phyloP scores from a whole-genome alignment of 768 basidiomycete species.

The Mycena rebaudengoi region DNA sequence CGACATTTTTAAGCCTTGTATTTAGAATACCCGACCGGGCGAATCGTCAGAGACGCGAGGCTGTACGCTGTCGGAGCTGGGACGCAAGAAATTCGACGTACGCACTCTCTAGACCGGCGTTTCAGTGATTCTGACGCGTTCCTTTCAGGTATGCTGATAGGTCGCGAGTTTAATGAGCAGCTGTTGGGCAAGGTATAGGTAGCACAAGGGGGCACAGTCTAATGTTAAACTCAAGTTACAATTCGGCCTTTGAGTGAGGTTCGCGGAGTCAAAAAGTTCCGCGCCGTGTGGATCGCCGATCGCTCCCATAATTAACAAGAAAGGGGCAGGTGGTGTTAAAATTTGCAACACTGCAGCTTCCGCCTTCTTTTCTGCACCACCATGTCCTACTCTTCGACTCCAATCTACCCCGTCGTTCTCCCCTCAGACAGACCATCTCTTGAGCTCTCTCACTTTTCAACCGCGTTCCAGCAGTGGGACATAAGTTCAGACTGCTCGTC shows the following conservation, averaged over 20 bases:
- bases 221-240: slow-evolving; percentile 38
- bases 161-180: slow-evolving; percentile 89
- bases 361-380: not conserved
- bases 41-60: slow-evolving; percentile 86
- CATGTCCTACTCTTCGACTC: slow-evolving; percentile 6
- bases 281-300: no score
- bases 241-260: not conserved
- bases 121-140: no score
- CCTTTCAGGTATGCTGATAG: slow-evolving; percentile 98
- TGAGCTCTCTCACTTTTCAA: slow-evolving; percentile 16
- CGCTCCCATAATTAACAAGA: not conserved
- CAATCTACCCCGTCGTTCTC: not conserved
- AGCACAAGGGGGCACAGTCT: not conserved
- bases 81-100: slow-evolving; percentile 92
- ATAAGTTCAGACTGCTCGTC: not conserved
- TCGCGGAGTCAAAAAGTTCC: slow-evolving; percentile 3
- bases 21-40: slow-evolving; percentile 88
- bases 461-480: slow-evolving; percentile 20
- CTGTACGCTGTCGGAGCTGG: slow-evolving; percentile 97
- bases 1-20: slow-evolving; percentile 6
- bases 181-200: slow-evolving; percentile 34
- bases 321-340: not conserved
- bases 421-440: slow-evolving; percentile 1
- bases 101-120: no score
- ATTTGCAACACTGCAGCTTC: not conserved